Conservation (phyloP, 768 basidiomycete genomes). For the Leccinum olivaceopallidum region DNA sequence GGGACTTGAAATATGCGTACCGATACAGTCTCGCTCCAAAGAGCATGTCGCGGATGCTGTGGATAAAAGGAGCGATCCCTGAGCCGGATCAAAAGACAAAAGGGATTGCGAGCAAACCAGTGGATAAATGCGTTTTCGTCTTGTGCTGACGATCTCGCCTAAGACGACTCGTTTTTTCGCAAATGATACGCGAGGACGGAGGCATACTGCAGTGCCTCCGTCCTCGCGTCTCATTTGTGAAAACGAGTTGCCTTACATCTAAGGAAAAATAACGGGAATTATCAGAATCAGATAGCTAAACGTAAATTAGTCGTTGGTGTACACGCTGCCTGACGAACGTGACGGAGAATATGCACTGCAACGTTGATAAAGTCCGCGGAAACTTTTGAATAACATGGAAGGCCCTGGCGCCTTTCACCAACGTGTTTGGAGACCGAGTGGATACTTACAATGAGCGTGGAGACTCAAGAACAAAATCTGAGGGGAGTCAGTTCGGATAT, state of each 20-base stretch:
- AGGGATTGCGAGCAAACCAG: conserved; percentile 10
- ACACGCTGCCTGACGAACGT: conserved; percentile 18
- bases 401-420: conserved; percentile 3
- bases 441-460: conserved; percentile 1
- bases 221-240: conserved; percentile 15
- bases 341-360: neutral
- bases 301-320: conserved; percentile 28
- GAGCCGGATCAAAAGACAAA: conserved; percentile 29
- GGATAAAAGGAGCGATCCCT: conserved; percentile 21
- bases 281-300: conserved; percentile 20
- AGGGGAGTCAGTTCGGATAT: neutral
- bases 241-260: conserved; percentile 11
- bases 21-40: conserved; percentile 14
- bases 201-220: conserved; percentile 5
- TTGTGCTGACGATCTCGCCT: conserved; percentile 1
- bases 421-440: conserved; percentile 1
- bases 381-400: neutral
- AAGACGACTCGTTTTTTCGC: conserved; percentile 9
- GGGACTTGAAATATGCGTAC: conserved; percentile 9
- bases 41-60: conserved; percentile 11
- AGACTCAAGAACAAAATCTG: neutral
- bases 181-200: conserved; percentile 14
- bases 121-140: conserved; percentile 13
- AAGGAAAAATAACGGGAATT: conserved; percentile 7
- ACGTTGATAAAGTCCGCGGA: neutral